phyloP scores from a whole-genome alignment of 2,329 filamentous ascomycete species.

The Penicillium sp. region DNA sequence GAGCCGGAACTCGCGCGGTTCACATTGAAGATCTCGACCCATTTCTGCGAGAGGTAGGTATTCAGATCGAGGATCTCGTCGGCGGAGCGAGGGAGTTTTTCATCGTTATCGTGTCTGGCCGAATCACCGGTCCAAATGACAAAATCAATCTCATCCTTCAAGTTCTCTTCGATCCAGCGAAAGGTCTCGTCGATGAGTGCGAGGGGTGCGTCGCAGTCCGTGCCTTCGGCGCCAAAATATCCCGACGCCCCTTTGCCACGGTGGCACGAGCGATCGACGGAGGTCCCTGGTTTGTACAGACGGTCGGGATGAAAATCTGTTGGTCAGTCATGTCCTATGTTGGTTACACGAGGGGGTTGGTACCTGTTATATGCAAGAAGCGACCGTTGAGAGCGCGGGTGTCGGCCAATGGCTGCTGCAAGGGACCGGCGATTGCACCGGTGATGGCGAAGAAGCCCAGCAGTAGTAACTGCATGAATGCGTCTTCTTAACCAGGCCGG shows the following conservation, averaged over 20 bases:
- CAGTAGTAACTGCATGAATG: slow-evolving; percentile 19
- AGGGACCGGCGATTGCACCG: slow-evolving; percentile 14
- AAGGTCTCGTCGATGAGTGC: slow-evolving; percentile 85
- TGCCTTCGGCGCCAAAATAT: slow-evolving; percentile 79
- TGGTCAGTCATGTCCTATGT: background rate
- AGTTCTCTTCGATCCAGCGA: slow-evolving; percentile 77
- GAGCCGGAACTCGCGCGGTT: slow-evolving; percentile 47
- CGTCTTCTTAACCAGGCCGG: slow-evolving; percentile 4
- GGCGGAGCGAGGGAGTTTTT: slow-evolving; percentile 72
- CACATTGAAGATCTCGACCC: slow-evolving; percentile 69
- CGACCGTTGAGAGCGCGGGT: slow-evolving; percentile 25
- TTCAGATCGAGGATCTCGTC: slow-evolving; percentile 80
- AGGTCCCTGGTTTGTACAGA: slow-evolving; percentile 78
- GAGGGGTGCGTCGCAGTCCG: slow-evolving; percentile 83
- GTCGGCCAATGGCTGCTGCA: slow-evolving; percentile 16
- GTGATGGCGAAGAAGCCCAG: slow-evolving; percentile 14
- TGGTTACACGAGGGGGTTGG: background rate
- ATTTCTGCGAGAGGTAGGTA: slow-evolving; percentile 71
- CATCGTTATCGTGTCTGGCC: slow-evolving; percentile 85
- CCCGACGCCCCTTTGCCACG: slow-evolving; percentile 75
- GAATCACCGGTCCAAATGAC: slow-evolving; percentile 92
- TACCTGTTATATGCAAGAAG: slow-evolving; percentile 42
- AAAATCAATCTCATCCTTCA: slow-evolving; percentile 82
- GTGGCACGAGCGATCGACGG: slow-evolving; percentile 74
- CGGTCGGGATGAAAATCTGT: slow-evolving; percentile 89